Percentiles rank a stretch among this genome's conserved stretches.
Evolutionary conservation across 306 rosid species (phyloP).

Genomic region (Abrus precatorius): DNA sequence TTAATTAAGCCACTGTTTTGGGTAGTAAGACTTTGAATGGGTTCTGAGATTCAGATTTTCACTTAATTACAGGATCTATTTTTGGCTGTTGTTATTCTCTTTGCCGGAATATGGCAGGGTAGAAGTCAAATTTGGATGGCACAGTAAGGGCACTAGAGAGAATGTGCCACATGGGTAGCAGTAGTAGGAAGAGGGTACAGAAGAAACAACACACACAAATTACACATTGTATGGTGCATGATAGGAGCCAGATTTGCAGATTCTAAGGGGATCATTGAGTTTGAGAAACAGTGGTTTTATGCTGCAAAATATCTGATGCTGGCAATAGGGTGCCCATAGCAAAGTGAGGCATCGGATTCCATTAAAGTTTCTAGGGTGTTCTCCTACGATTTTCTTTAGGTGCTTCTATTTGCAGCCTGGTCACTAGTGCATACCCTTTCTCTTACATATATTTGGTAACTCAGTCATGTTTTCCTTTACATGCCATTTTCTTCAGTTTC

Average conservation of each 20-base stretch:
- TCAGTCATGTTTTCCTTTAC: background rate
- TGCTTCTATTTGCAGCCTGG: background rate
- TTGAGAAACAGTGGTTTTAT: background rate
- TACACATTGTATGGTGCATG: background rate
- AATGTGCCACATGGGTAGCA: background rate
- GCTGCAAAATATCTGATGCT: background rate
- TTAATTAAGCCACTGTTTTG: background rate
- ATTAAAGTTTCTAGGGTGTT: background rate
- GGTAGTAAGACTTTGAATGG: background rate
- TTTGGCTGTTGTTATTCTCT: background rate
- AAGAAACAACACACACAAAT: constrained; percentile 15
- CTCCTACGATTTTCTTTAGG: constrained; percentile 4
- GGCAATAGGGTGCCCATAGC: background rate
- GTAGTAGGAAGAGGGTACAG: background rate
- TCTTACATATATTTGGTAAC: background rate
- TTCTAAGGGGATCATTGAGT: background rate
- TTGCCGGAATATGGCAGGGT: background rate
- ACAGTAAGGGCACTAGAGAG: background rate
- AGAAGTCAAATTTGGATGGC: constrained; percentile 27
- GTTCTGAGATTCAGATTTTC: background rate
- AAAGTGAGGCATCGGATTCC: constrained; percentile 37
- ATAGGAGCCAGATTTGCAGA: background rate
- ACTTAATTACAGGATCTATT: background rate
- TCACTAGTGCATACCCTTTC: background rate
- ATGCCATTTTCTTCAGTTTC: background rate